Base-by-base conservation (phyloP, 371 early-diverging fungal species). In the Gilbertella persicaria region DNA sequence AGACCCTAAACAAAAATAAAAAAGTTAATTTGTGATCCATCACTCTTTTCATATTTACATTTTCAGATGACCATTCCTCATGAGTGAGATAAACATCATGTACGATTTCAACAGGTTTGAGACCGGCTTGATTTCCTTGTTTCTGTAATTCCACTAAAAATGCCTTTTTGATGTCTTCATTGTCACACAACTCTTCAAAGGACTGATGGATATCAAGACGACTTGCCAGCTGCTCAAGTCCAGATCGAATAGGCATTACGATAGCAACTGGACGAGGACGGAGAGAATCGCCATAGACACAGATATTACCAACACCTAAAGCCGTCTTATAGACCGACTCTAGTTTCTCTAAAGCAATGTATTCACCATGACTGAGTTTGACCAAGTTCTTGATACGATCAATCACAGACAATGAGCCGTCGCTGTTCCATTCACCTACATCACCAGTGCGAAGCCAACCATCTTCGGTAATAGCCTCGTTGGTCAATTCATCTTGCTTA, bases 381-480 rank as follows among this genome's bases (percentile, higher is more conserved):
- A 97, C 85, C 12, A 91, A 65, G 46, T 86, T 92, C 81, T 92
- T 93, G 50, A 79, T 82, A 45, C 92, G 78, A 66, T 93, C 94
- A 64, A 91, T 91, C 43, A 93, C 78, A 41, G 70, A 50, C 17
- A 92, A 62, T 25, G 79, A 76, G 12, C 91, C 91, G 45, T 84
- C 79, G 6, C 61, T 58, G 12, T 78, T 77, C 83, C 81, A 86
- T 71, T 88, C 85, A 23, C 87, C 96, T 57, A 96, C 87, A 67
- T 98, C 98, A 29, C 97, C 96, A 5, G 97, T 96, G 64, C 79
- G 81, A 29, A 96, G 60, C 96, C 97, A 98, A 2, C 91, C 91
- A 60, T 92, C 88, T 16, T 80, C 78, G 14, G 85, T 86, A 36
- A 93, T 61, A 0, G 88, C 67, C 56, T 92, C 89, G 16, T 84